These are phyloP conservation scores for Candida lessepsii DNA, from an alignment of 805 yeast species.

Conservation along the genomic window DNA sequence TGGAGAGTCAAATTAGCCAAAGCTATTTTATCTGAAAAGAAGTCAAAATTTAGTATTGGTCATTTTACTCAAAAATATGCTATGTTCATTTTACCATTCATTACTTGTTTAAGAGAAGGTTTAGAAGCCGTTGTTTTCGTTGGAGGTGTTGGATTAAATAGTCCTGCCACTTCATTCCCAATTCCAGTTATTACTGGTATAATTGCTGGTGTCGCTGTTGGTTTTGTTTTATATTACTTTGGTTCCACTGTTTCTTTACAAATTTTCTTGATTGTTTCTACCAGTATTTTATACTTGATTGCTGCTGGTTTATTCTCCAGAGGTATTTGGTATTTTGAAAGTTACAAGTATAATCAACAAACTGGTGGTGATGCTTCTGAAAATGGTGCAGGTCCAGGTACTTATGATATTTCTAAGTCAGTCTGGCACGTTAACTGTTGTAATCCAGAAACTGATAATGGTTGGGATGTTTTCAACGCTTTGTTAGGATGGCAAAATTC, in stretches of 20 bases:
- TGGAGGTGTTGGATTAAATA: slow-evolving; percentile 42
- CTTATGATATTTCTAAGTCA: slow-evolving; percentile 72
- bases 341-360: slow-evolving; percentile 54
- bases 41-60: slow-evolving; percentile 44
- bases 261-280: slow-evolving; percentile 80
- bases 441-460: slow-evolving; percentile 86
- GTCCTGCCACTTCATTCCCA: slow-evolving; percentile 67
- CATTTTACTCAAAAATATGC: slow-evolving; percentile 62
- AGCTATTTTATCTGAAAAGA: slow-evolving; percentile 66
- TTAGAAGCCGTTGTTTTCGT: slow-evolving; percentile 51
- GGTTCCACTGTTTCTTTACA: slow-evolving; percentile 84
- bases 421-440: slow-evolving; percentile 99
- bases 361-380: slow-evolving; percentile 97
- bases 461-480: slow-evolving; percentile 97
- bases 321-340: slow-evolving; percentile 88
- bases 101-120: slow-evolving; percentile 95
- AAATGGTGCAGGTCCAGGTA: slow-evolving; percentile 91
- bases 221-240: slow-evolving; percentile 71
- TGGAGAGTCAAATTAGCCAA: slow-evolving; percentile 95
- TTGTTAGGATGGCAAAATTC: slow-evolving; percentile 96
- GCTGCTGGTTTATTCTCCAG: slow-evolving; percentile 92
- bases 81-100: slow-evolving; percentile 84
- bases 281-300: slow-evolving; percentile 84
- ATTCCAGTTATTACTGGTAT: slow-evolving; percentile 89
- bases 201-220: slow-evolving; percentile 72